These are phyloP conservation scores for Scedosporium dehoogii DNA, from an alignment of 2,329 filamentous ascomycete genomes.

Conservation along the genomic window DNA sequence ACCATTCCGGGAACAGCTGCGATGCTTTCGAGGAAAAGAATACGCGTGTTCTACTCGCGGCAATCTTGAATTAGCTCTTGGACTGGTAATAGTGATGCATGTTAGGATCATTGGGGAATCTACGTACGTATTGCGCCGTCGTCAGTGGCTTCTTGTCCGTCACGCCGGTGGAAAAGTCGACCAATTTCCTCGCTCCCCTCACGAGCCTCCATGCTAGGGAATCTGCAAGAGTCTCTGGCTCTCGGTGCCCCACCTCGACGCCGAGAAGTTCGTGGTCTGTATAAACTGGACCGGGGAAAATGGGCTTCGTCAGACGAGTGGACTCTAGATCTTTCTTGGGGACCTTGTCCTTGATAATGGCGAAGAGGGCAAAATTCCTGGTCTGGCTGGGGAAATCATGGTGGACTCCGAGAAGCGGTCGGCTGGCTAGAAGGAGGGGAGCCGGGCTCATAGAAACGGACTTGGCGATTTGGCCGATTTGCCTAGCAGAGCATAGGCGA, in stretches of 20 bases:
- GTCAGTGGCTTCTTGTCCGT: conserved; percentile 53
- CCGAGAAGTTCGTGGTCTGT: conserved; percentile 68
- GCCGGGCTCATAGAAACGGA: not conserved
- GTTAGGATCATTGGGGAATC: not conserved
- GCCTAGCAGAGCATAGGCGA: conserved; percentile 6
- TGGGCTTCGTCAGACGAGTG: conserved; percentile 52
- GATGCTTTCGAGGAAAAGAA: conserved; percentile 90
- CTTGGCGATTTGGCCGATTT: not conserved
- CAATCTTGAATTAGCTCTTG: not conserved
- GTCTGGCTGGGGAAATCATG: conserved; percentile 12
- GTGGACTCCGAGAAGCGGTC: not conserved
- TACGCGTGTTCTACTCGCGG: conserved; percentile 52
- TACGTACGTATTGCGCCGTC: conserved; percentile 68
- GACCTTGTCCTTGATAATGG: conserved; percentile 33
- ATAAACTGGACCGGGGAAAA: conserved; percentile 66
- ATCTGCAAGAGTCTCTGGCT: conserved; percentile 64
- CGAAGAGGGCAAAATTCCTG: conserved; percentile 34
- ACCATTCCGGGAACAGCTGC: conserved; percentile 97
- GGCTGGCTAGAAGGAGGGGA: not conserved
- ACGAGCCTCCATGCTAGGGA: conserved; percentile 69
- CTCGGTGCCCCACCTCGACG: conserved; percentile 67
- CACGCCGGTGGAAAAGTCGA: conserved; percentile 70
- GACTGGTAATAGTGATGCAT: not conserved
- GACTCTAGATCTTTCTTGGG: conserved; percentile 49
- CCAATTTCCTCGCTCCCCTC: conserved; percentile 63